Evolutionary conservation across 176 grass and related monocot species (phyloP).

Genomic region (Lolium perenne): DNA sequence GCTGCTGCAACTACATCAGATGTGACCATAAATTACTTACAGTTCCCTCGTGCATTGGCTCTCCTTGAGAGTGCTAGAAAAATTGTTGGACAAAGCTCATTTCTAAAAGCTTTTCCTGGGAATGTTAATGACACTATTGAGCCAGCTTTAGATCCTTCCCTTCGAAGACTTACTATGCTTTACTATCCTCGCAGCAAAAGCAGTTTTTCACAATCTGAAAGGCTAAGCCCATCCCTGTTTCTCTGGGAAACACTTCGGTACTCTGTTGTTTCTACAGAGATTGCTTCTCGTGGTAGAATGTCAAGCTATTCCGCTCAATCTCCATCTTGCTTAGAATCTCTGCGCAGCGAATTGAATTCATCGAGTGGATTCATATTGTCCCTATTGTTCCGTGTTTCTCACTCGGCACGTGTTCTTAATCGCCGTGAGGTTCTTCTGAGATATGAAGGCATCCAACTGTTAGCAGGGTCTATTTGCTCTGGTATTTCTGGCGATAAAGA

Average conservation of each 20-base stretch:
- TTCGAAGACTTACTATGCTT: conserved; percentile 72
- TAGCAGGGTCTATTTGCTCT: conserved; percentile 85
- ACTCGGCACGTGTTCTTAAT: conserved; percentile 68
- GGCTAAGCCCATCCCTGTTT: conserved; percentile 76
- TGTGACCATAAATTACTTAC: conserved; percentile 43
- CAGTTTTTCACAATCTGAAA: conserved; percentile 68
- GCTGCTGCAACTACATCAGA: conserved; percentile 43
- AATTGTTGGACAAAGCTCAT: conserved; percentile 67
- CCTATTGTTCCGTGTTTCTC: conserved; percentile 75
- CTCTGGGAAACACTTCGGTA: conserved; percentile 95
- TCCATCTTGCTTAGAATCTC: conserved; percentile 65
- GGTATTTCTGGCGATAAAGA: conserved; percentile 75
- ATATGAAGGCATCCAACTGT: conserved; percentile 80
- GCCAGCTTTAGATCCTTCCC: conserved; percentile 73
- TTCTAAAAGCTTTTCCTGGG: conserved; percentile 71
- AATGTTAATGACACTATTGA: conserved; percentile 58
- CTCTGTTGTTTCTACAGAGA: conserved; percentile 83
- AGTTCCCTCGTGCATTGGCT: conserved; percentile 54
- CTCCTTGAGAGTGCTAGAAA: conserved; percentile 84
- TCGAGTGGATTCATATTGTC: conserved; percentile 94
- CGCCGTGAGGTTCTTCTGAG: conserved; percentile 86
- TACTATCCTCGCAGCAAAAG: conserved; percentile 76
- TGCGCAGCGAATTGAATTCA: conserved; percentile 80
- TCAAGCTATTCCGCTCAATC: conserved; percentile 47
- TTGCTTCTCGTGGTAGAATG: conserved; percentile 72